phyloP scores from a whole-genome alignment of 495 filamentous ascomycete species.

The Penicillium angulare region DNA sequence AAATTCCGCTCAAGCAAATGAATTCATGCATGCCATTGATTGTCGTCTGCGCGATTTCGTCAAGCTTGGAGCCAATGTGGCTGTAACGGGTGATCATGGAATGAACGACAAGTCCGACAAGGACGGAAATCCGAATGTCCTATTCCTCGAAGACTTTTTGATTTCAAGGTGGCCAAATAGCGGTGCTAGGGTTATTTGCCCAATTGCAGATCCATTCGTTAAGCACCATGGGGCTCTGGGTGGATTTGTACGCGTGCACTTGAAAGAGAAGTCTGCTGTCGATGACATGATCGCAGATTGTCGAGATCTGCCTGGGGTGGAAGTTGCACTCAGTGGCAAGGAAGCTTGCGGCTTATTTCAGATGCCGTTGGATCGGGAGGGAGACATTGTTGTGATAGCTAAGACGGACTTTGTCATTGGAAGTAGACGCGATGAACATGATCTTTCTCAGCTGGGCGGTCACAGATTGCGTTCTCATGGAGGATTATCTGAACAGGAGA shows the following conservation, averaged over 20 bases:
- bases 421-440: conserved; percentile 25
- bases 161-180: background rate
- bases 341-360: conserved; percentile 29
- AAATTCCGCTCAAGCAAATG: too few species aligned
- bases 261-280: background rate
- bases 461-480: conserved; percentile 35
- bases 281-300: background rate
- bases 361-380: conserved; percentile 35
- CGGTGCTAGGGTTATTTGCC: background rate
- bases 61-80: background rate
- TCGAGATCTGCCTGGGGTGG: background rate
- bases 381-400: conserved; percentile 32
- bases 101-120: background rate
- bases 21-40: too few species aligned
- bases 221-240: conserved; percentile 3
- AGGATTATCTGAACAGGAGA: conserved; percentile 30
- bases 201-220: conserved; percentile 2
- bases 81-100: conserved; percentile 3
- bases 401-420: conserved; percentile 30
- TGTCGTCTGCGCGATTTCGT: background rate
- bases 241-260: background rate
- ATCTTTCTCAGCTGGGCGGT: conserved; percentile 25
- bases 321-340: conserved; percentile 19
- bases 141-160: background rate
- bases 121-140: background rate